Percentiles rank a stretch among this genome's conserved stretches.
Evolutionary conservation across 169 alveolate species (phyloP).

Genomic region (Plasmodium ovale): DNA sequence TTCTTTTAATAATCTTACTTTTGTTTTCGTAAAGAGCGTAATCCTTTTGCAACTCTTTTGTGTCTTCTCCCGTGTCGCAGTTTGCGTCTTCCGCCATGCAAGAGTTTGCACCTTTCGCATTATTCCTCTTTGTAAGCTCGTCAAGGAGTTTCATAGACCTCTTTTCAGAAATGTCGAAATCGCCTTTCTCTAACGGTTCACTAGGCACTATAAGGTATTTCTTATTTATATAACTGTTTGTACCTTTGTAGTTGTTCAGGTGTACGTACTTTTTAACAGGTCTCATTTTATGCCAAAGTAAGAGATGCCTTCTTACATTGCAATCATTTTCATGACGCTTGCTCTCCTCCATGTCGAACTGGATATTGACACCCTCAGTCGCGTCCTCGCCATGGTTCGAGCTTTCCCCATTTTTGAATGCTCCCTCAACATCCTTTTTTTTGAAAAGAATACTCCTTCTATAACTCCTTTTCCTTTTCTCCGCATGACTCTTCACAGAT

Average conservation of each 20-base stretch:
- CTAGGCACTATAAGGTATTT: conserved; percentile 25
- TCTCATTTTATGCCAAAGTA: not conserved
- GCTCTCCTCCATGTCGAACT: not conserved
- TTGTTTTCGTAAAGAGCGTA: conserved; percentile 55
- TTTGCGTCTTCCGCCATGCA: not conserved
- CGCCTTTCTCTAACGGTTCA: not conserved
- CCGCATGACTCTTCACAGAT: not conserved
- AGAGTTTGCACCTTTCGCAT: not conserved
- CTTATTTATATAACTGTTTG: conserved; percentile 57
- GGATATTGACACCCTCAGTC: not conserved
- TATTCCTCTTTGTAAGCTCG: conserved; percentile 17
- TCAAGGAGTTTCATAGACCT: conserved; percentile 32
- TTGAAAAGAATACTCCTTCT: not conserved
- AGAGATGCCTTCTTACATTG: too few species aligned
- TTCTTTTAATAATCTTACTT: conserved; percentile 72
- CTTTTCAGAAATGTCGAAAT: conserved; percentile 17
- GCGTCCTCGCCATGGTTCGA: not conserved
- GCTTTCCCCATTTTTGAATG: not conserved
- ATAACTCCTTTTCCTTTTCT: not conserved
- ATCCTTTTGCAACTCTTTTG: conserved; percentile 1
- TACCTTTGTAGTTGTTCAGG: conserved; percentile 2
- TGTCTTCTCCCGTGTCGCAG: not conserved
- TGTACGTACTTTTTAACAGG: not conserved
- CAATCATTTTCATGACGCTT: not conserved
- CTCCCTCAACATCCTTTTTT: not conserved